phyloP scores from a whole-genome alignment of 257 asterid genomes.

The Capsicum baccatum region DNA sequence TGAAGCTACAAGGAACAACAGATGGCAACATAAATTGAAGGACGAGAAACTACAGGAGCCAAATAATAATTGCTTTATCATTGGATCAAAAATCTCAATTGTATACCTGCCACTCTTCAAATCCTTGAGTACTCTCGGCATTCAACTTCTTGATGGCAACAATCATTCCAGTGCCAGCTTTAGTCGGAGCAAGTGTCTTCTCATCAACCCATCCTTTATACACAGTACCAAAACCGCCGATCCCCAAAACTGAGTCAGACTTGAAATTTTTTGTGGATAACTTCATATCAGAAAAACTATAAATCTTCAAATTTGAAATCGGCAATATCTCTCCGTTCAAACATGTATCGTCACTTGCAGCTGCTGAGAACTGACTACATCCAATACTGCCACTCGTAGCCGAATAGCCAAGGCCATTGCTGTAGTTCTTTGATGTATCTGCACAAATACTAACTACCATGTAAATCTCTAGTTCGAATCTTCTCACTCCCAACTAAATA shows the following conservation, averaged over 20 bases:
- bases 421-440: constrained; percentile 59
- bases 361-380: constrained; percentile 46
- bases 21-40: no score
- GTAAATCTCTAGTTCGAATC: constrained; percentile 28
- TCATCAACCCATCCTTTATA: constrained; percentile 62
- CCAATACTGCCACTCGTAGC: constrained; percentile 43
- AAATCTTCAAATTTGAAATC: constrained; percentile 41
- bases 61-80: not conserved
- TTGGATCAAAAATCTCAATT: not conserved
- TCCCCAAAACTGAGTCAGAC: constrained; percentile 51
- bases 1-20: no score
- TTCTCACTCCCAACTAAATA: not conserved
- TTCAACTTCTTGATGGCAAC: constrained; percentile 62
- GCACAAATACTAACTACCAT: not conserved
- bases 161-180: constrained; percentile 44
- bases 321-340: constrained; percentile 47
- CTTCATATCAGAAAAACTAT: constrained; percentile 47
- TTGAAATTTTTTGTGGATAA: constrained; percentile 51
- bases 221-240: constrained; percentile 61
- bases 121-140: constrained; percentile 52
- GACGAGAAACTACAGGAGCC: not conserved
- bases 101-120: constrained; percentile 61
- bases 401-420: constrained; percentile 41
- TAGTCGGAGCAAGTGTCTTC: constrained; percentile 49
- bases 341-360: constrained; percentile 41